These are phyloP conservation scores for Evansstolkia leycettana DNA, from an alignment of 495 filamentous ascomycete genomes.

Conservation along the genomic window DNA sequence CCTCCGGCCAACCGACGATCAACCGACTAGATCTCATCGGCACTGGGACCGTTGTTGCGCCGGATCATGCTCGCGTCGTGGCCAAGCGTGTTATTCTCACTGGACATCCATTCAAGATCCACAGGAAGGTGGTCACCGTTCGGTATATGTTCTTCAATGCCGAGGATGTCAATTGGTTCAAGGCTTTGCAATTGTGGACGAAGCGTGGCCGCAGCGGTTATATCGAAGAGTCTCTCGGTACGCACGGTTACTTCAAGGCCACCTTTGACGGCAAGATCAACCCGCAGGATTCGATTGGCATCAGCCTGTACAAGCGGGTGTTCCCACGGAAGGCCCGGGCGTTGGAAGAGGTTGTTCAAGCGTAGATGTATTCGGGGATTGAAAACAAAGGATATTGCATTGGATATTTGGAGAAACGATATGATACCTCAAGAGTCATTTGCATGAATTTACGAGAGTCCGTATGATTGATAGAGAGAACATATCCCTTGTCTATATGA, in stretches of 20 bases:
- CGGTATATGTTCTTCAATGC: constrained; percentile 99
- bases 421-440: constrained; percentile 2
- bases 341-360: constrained; percentile 30
- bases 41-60: constrained; percentile 72
- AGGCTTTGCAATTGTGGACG: constrained; percentile 90
- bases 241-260: constrained; percentile 98
- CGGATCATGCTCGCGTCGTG: constrained; percentile 68
- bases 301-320: constrained; percentile 87
- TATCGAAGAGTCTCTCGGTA: constrained; percentile 88
- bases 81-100: constrained; percentile 92
- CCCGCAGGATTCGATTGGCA: constrained; percentile 82
- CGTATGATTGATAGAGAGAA: not conserved
- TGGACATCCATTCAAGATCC: constrained; percentile 95
- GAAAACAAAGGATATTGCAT: not conserved
- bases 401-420: constrained; percentile 1
- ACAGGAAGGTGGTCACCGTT: constrained; percentile 90
- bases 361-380: not conserved
- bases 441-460: constrained; percentile 1
- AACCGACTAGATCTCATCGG: constrained; percentile 56
- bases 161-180: constrained; percentile 94
- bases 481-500: not conserved
- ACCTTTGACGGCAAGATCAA: constrained; percentile 94
- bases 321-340: constrained; percentile 61
- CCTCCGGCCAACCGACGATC: constrained; percentile 12
- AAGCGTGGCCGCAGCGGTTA: constrained; percentile 75